Percentiles rank a stretch among this genome's conserved stretches.
Evolutionary conservation across 768 basidiomycete genomes (phyloP).

Genomic region (Serendipita sp.): DNA sequence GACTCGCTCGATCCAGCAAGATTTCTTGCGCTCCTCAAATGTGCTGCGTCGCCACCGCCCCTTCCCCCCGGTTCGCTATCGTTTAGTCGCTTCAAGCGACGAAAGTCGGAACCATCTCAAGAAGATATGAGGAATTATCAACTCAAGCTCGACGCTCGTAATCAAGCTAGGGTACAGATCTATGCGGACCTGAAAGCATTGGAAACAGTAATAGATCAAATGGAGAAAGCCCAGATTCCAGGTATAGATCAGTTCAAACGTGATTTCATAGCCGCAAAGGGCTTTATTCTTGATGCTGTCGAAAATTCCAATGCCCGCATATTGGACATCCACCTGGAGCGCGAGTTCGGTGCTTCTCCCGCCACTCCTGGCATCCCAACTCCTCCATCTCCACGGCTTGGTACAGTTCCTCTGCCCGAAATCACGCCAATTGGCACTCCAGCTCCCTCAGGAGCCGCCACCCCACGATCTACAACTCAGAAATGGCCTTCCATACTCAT

Average conservation of each 20-base stretch:
- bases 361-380: background rate
- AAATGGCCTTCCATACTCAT: background rate
- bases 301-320: background rate
- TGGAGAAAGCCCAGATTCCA: background rate
- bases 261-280: background rate
- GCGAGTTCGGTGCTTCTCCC: background rate
- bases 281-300: background rate
- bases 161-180: background rate
- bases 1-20: background rate
- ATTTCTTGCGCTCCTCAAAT: background rate
- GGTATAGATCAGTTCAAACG: background rate
- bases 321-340: background rate
- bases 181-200: background rate
- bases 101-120: slow-evolving; percentile 5
- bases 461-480: background rate
- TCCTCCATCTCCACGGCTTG: background rate
- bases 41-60: background rate
- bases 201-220: background rate
- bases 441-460: background rate
- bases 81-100: background rate
- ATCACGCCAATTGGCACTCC: background rate
- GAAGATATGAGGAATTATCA: background rate
- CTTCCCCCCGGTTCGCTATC: background rate
- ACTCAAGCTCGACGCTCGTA: background rate
- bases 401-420: background rate